Evolutionary conservation across 768 basidiomycete genomes (phyloP), one percentile per base, ranked within the genome.

Genomic region (Suillus fuscotomentosus): DNA sequence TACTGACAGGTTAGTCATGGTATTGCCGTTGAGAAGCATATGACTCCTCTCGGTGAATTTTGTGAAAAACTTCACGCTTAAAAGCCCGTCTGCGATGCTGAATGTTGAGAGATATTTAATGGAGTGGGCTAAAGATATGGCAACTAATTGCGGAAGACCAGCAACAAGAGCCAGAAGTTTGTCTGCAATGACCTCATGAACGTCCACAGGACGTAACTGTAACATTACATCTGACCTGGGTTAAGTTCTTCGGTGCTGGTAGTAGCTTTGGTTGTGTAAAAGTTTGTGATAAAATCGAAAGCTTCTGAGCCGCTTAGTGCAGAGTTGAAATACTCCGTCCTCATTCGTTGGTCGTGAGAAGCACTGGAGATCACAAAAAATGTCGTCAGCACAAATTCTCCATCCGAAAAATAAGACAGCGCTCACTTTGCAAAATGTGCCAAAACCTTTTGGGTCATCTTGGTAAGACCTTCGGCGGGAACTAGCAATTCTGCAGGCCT

Each of bases 11-110:
- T 97, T 98, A 14, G 84, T 83, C 13, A 99, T 77, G 0, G 97
- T 97, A 72, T 94, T 97, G 31, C 88, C 89, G 56, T 90, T 91
- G 54, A 99, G 82, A 24, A 94, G 81, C 96, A 99, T 96, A 67
- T 94, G 89, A 0, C 86, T 83, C 62, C 84, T 83, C 27, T 88
- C 86, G 4, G 91, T 81, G 71, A 99, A 99, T 70, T 79, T 86
- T 22, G 79, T 82, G 77, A 97, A 97, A 72, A 92, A 92, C 27
- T 83, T 83, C 3, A 91, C 88, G 67, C 92, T 89, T 7, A 88
- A 70, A 66, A 98, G 86, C 20, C 89, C 88, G 66, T 92, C 88
- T 17, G 92, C 90, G 38, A 98, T 84, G 41, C 81, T 84, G 78
- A 95, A 98, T 0, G 81, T 80, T 48, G 83, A 81, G 1, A 95